phyloP scores from a whole-genome alignment of 1,284 basidiomycete genomes.

The Boletus semigastroideus region DNA sequence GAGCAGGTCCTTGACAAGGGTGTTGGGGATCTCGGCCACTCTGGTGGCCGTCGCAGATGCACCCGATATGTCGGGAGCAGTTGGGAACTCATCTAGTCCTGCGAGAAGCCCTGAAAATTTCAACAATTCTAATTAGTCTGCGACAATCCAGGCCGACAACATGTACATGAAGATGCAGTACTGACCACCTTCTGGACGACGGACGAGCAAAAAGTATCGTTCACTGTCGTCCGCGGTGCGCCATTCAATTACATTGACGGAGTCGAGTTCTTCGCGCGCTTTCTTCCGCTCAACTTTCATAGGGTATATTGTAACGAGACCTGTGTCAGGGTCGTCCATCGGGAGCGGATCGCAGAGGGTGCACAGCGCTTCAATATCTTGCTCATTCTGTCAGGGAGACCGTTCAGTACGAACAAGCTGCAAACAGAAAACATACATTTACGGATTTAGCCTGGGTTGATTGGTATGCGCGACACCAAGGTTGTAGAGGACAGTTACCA shows the following conservation, averaged over 20 bases:
- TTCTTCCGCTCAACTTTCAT: constrained; percentile 87
- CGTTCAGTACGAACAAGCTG: constrained; percentile 1
- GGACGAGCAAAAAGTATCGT: constrained; percentile 72
- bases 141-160: neutral
- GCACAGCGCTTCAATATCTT: constrained; percentile 79
- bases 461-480: constrained; percentile 67
- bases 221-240: constrained; percentile 36
- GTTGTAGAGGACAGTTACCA: constrained; percentile 64
- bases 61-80: constrained; percentile 48
- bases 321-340: constrained; percentile 21
- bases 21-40: constrained; percentile 38
- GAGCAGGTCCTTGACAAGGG: constrained; percentile 46
- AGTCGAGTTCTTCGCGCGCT: constrained; percentile 80
- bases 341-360: constrained; percentile 69
- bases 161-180: neutral
- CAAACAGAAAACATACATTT: neutral
- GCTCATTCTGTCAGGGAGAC: constrained; percentile 16
- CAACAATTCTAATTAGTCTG: constrained; percentile 6
- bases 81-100: constrained; percentile 84
- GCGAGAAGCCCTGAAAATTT: constrained; percentile 74
- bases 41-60: constrained; percentile 36
- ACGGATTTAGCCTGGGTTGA: constrained; percentile 10
- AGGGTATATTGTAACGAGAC: constrained; percentile 72
- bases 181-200: constrained; percentile 80
- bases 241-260: constrained; percentile 88